Evolutionary conservation across 768 basidiomycete genomes (phyloP).

Genomic region (Psilocybe azurescens): DNA sequence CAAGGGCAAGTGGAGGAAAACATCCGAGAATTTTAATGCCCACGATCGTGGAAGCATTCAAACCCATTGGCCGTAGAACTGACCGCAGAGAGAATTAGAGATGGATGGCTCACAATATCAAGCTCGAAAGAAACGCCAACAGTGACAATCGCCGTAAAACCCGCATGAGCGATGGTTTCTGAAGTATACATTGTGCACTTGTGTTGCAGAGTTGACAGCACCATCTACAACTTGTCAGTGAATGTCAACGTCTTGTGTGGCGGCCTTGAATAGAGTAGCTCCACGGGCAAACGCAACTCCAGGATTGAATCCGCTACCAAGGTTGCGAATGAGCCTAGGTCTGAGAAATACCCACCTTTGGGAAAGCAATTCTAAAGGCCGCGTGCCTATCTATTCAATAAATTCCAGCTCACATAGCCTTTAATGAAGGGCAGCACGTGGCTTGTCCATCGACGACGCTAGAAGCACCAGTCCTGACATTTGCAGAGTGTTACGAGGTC

Average conservation of each 20-base stretch:
- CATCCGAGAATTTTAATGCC: constrained; percentile 7
- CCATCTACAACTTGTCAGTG: too few relatives aligned
- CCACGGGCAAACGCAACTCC: constrained; percentile 32
- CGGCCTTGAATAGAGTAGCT: constrained; percentile 31
- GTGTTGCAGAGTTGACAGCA: too few relatives aligned
- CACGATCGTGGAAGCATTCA: constrained; percentile 23
- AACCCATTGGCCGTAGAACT: constrained; percentile 17
- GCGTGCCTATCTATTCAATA: constrained; percentile 27
- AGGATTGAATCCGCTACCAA: neutral
- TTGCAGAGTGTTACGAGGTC: constrained; percentile 12
- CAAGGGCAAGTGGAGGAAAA: neutral
- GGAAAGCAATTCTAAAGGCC: constrained; percentile 27
- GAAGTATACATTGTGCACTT: too few relatives aligned
- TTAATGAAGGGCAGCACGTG: constrained; percentile 29
- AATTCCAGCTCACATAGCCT: constrained; percentile 29
- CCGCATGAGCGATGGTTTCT: constrained; percentile 13
- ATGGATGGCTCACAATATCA: constrained; percentile 25
- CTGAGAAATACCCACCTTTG: constrained; percentile 21
- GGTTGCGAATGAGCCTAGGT: neutral
- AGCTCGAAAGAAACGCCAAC: constrained; percentile 30
- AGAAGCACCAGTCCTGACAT: constrained; percentile 24
- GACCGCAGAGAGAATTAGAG: neutral
- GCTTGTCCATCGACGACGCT: constrained; percentile 20
- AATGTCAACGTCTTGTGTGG: constrained; percentile 19
- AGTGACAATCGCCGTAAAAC: constrained; percentile 30